phyloP scores from a whole-genome alignment of 139 green algal species.

The Eudorina sp. region DNA sequence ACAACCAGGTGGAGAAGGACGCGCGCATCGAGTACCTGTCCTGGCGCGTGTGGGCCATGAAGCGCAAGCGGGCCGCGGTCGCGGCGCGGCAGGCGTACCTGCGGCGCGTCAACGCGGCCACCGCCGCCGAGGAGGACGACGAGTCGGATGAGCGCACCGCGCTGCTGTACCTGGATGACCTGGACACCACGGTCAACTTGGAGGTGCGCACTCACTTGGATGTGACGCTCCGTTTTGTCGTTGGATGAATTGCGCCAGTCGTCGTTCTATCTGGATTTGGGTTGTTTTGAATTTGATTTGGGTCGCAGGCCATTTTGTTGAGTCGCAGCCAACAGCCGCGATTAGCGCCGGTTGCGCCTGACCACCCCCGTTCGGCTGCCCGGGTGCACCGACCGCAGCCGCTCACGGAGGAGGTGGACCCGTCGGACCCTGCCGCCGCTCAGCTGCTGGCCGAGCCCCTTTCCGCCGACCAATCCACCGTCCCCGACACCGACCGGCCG shows the following conservation, averaged over 20 bases:
- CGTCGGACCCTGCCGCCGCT: not conserved
- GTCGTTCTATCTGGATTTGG: too few relatives aligned
- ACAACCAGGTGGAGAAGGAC: slow-evolving; percentile 71
- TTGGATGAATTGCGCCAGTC: too few relatives aligned
- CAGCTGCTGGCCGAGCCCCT: slow-evolving; percentile 30
- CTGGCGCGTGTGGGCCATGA: slow-evolving; percentile 91
- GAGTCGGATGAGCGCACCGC: slow-evolving; percentile 39
- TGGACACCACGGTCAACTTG: slow-evolving; percentile 30
- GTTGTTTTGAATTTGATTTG: too few relatives aligned
- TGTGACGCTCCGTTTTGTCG: too few relatives aligned
- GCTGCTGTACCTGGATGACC: slow-evolving; percentile 37
- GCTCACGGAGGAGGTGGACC: slow-evolving; percentile 42
- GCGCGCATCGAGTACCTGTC: slow-evolving; percentile 86
- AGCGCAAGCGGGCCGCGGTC: slow-evolving; percentile 68
- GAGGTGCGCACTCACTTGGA: too few relatives aligned
- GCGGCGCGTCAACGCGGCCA: slow-evolving; percentile 11
- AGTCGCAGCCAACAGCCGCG: too few relatives aligned
- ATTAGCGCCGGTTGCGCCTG: too few relatives aligned
- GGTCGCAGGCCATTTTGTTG: too few relatives aligned
- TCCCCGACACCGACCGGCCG: slow-evolving; percentile 19
- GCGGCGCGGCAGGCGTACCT: not conserved
- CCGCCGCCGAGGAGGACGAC: slow-evolving; percentile 37
- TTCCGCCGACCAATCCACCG: slow-evolving; percentile 36
- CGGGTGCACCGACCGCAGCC: too few relatives aligned
- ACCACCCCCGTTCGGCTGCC: too few relatives aligned